Percentiles rank a stretch among this genome's conserved stretches.
These are phyloP conservation scores for Alloteropsis semialata DNA, from an alignment of 176 grass and related monocot species.

Conservation along the genomic window DNA sequence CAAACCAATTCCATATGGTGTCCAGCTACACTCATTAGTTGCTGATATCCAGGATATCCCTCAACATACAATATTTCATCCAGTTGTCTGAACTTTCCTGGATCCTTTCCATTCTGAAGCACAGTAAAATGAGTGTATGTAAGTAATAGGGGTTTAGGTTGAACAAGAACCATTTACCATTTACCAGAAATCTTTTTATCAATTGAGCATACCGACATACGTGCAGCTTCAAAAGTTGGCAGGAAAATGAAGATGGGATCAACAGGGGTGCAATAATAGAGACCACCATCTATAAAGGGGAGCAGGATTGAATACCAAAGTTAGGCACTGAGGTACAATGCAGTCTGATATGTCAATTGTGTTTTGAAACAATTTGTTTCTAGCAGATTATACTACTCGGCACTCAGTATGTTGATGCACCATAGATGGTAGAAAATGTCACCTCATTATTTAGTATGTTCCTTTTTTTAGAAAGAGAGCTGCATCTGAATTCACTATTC, in stretches of 20 bases:
- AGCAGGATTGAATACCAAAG: slow-evolving; percentile 3
- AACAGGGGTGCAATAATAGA: slow-evolving; percentile 77
- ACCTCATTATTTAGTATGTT: not conserved
- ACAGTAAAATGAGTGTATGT: slow-evolving; percentile 2
- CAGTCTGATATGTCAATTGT: not conserved
- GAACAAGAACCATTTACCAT: slow-evolving; percentile 8
- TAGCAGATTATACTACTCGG: not conserved
- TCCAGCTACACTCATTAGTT: slow-evolving; percentile 62
- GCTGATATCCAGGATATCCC: slow-evolving; percentile 86
- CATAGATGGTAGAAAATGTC: slow-evolving; percentile 2
- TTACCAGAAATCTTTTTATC: not conserved
- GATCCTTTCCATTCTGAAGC: slow-evolving; percentile 65
- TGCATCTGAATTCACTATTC: not conserved
- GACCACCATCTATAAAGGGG: slow-evolving; percentile 69
- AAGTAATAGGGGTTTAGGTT: not conserved
- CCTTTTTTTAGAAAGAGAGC: not conserved
- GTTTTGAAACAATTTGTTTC: not conserved
- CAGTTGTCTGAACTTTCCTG: slow-evolving; percentile 82
- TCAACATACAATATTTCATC: slow-evolving; percentile 93
- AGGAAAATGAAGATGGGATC: slow-evolving; percentile 85
- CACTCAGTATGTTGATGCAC: not conserved
- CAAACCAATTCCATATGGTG: slow-evolving; percentile 74
- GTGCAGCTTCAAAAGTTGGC: slow-evolving; percentile 69
- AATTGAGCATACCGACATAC: slow-evolving; percentile 60
- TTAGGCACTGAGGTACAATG: not conserved